Evolutionary conservation across 2,329 filamentous ascomycete species (phyloP).

Genomic region (Botrytis deweyae): DNA sequence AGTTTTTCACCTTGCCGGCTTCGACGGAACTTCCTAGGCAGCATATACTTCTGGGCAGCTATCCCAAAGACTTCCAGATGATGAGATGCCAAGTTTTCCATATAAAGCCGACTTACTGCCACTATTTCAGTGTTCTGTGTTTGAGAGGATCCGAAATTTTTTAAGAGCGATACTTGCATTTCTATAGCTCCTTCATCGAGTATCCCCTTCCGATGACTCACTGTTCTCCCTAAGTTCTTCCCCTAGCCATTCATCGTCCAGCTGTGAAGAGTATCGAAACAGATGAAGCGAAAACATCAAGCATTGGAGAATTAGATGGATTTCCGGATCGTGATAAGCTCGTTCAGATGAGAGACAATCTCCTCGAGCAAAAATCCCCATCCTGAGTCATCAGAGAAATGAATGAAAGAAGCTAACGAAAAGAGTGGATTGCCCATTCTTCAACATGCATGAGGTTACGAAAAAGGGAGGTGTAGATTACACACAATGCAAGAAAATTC

Average conservation of each 20-base stretch:
- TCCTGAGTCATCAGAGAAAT: not conserved
- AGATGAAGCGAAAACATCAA: not conserved
- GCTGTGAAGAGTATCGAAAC: not conserved
- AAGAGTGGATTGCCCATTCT: not conserved
- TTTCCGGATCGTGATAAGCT: not conserved
- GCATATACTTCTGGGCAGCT: not conserved
- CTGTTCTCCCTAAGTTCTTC: not conserved
- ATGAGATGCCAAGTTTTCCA: too few relatives aligned
- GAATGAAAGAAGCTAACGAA: not conserved
- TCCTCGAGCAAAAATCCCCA: not conserved
- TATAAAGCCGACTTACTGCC: too few relatives aligned
- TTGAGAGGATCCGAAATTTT: too few relatives aligned
- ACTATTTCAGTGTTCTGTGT: too few relatives aligned
- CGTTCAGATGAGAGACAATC: not conserved
- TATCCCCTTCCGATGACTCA: not conserved
- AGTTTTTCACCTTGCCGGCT: not conserved
- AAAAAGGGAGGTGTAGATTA: too few relatives aligned
- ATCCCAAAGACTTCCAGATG: not conserved
- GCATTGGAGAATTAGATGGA: not conserved
- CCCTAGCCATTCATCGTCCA: not conserved
- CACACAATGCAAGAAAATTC: too few relatives aligned
- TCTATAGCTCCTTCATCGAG: not conserved
- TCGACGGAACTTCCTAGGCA: not conserved
- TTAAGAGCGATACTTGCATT: too few relatives aligned
- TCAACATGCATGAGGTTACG: too few relatives aligned